phyloP scores from a whole-genome alignment of 495 filamentous ascomycete species.

The Neurospora tetrasperma region DNA sequence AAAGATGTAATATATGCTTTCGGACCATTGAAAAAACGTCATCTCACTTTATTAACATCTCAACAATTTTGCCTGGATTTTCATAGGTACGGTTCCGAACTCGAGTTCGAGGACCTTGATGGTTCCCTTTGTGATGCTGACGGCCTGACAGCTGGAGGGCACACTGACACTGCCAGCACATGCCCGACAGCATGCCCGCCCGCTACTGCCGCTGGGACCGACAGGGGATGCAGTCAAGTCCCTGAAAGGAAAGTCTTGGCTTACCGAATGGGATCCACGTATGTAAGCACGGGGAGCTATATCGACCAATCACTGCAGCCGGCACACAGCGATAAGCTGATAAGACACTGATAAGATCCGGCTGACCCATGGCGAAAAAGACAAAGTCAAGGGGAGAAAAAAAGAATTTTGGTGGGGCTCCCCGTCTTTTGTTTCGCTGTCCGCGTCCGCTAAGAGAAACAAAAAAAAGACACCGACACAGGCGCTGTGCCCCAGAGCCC shows the following conservation, averaged over 20 bases:
- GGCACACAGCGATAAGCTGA: background rate
- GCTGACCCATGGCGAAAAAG: background rate
- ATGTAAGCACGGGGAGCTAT: background rate
- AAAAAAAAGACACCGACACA: background rate
- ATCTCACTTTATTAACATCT: background rate
- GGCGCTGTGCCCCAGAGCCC: background rate
- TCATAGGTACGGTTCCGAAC: background rate
- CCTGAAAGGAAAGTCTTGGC: background rate
- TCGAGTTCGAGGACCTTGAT: background rate
- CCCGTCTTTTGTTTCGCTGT: background rate
- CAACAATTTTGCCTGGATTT: background rate
- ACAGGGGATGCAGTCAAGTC: background rate
- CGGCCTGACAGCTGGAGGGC: background rate
- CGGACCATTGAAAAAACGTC: too few species aligned
- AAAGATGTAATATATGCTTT: background rate
- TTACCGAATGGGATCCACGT: background rate
- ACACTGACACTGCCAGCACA: background rate
- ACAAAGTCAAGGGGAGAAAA: background rate
- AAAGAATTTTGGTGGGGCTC: background rate
- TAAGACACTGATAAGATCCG: conserved; percentile 7
- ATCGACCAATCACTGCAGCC: background rate
- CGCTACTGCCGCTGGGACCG: background rate
- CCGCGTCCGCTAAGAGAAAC: background rate
- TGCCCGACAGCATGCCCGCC: background rate
- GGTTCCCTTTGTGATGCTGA: background rate